A percentile compares a stretch with the other conserved stretches of the same genome.
Evolutionary conservation across 257 asterid genomes (phyloP).

Genomic region (Primulina eburnea): DNA sequence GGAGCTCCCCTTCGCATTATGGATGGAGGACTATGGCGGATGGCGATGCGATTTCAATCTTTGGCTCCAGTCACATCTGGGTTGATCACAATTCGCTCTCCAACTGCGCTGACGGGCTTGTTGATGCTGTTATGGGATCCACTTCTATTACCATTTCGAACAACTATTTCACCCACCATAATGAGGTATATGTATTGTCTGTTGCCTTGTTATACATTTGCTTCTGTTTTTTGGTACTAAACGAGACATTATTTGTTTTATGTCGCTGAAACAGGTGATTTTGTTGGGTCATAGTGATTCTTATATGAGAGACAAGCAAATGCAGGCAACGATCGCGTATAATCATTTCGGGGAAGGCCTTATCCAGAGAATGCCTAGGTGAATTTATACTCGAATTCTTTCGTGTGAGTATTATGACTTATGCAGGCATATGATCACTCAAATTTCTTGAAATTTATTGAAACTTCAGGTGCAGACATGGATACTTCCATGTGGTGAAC

Average conservation of each 20-base stretch:
- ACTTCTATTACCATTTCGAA: constrained; percentile 86
- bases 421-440: not conserved
- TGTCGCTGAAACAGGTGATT: constrained; percentile 52
- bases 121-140: constrained; percentile 92
- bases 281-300: constrained; percentile 89
- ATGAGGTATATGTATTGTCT: constrained; percentile 47
- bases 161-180: constrained; percentile 83
- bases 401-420: not conserved
- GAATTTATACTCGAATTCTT: not conserved
- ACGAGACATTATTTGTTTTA: not conserved
- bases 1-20: constrained; percentile 79
- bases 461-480: constrained; percentile 80
- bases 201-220: constrained; percentile 1
- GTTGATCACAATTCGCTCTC: constrained; percentile 86
- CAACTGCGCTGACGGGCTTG: constrained; percentile 90
- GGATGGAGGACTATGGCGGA: constrained; percentile 98
- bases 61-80: constrained; percentile 87
- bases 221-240: not conserved
- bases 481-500: constrained; percentile 94
- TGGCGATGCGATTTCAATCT: constrained; percentile 84
- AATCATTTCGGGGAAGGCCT: constrained; percentile 97
- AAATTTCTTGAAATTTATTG: not conserved
- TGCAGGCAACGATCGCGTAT: constrained; percentile 90
- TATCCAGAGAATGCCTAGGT: constrained; percentile 96
- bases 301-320: constrained; percentile 64